Evolutionary conservation across 2,329 filamentous ascomycete genomes (phyloP).

Genomic region (Cytospora piceicola): DNA sequence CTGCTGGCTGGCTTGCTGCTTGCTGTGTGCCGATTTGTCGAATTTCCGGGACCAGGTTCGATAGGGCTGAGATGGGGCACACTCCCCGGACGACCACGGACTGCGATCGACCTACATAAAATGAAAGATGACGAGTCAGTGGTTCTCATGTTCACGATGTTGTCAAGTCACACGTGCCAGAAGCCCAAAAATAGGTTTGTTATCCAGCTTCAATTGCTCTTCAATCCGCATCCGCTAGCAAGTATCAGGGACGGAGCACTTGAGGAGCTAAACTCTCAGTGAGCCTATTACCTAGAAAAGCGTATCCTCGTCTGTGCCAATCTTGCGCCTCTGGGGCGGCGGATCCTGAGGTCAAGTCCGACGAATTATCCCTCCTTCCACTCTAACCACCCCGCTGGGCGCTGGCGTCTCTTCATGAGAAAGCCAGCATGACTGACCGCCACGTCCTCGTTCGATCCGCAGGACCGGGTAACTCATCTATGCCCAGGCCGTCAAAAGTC

Average conservation of each 20-base stretch:
- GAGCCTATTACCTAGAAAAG: neutral
- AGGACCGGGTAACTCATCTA: conserved; percentile 2
- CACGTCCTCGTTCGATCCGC: neutral
- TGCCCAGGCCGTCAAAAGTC: neutral
- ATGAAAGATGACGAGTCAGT: neutral
- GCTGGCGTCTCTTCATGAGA: conserved; percentile 24
- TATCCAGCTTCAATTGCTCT: neutral
- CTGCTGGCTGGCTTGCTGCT: too few species aligned
- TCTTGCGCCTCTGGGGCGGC: conserved; percentile 4
- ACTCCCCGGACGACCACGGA: neutral
- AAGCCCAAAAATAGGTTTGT: neutral
- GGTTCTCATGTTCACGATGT: neutral
- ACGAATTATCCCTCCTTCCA: neutral
- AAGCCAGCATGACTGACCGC: neutral
- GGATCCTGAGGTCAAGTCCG: neutral
- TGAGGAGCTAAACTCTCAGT: neutral
- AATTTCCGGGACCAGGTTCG: neutral
- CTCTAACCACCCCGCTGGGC: neutral
- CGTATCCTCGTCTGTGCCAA: neutral
- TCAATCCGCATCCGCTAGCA: neutral
- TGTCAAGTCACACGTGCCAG: neutral
- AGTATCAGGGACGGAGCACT: neutral
- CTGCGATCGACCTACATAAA: neutral
- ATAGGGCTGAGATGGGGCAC: neutral
- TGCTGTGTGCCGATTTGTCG: neutral